A percentile compares a stretch with the other conserved stretches of the same genome.
Evolutionary conservation across 495 filamentous ascomycete species (phyloP).

Genomic region (Penicillium paradoxum): DNA sequence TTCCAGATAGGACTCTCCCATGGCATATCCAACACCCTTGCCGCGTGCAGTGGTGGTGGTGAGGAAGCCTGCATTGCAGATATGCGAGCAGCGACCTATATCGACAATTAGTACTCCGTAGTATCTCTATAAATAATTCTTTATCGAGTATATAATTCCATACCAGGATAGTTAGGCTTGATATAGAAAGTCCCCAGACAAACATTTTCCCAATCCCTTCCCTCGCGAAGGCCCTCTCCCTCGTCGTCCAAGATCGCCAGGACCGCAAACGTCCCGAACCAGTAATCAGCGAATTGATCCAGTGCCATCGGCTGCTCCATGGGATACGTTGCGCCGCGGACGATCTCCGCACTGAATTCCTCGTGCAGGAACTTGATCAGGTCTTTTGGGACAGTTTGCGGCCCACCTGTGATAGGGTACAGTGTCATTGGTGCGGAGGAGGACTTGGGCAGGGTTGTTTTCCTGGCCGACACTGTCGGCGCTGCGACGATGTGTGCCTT

Average conservation of each 20-base stretch:
- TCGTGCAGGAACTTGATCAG: slow-evolving; percentile 65
- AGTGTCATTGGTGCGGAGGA: slow-evolving; percentile 77
- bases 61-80: slow-evolving; percentile 92
- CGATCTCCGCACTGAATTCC: slow-evolving; percentile 85
- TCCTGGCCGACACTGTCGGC: slow-evolving; percentile 60
- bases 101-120: slow-evolving; percentile 3
- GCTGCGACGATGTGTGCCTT: slow-evolving; percentile 51
- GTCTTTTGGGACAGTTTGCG: slow-evolving; percentile 49
- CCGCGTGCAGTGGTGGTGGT: slow-evolving; percentile 82
- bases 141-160: slow-evolving; percentile 42
- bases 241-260: slow-evolving; percentile 74
- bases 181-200: slow-evolving; percentile 96
- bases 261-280: slow-evolving; percentile 91
- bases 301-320: slow-evolving; percentile 71
- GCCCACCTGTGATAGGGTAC: slow-evolving; percentile 64
- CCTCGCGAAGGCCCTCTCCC: slow-evolving; percentile 29
- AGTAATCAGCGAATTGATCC: slow-evolving; percentile 75
- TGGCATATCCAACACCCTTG: slow-evolving; percentile 77
- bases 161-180: slow-evolving; percentile 96
- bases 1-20: slow-evolving; percentile 89
- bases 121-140: not conserved
- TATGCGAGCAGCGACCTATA: slow-evolving; percentile 55
- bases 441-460: slow-evolving; percentile 69
- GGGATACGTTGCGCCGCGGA: slow-evolving; percentile 88
- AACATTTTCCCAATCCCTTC: slow-evolving; percentile 71